A percentile compares a stretch with the other conserved stretches of the same genome.
phyloP scores from a whole-genome alignment of 1,139 yeast genomes.

The Yamadazyma sp. region DNA sequence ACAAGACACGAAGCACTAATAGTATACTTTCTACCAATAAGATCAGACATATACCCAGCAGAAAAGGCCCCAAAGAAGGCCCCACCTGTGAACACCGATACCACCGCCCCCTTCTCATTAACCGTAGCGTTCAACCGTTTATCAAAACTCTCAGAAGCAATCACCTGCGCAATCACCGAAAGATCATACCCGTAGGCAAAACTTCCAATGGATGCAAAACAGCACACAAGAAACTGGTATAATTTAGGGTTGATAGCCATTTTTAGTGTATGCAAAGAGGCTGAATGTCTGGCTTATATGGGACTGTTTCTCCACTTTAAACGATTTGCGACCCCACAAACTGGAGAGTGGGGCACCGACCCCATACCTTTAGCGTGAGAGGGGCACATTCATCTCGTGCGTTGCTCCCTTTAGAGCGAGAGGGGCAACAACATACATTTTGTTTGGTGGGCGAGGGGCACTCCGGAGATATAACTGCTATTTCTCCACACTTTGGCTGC shows the following conservation, averaged over 20 bases:
- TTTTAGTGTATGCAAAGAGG: no score
- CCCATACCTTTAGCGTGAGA: no score
- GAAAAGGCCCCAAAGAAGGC: constrained; percentile 27
- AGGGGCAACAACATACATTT: no score
- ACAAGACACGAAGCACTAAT: constrained; percentile 20
- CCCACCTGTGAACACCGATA: constrained; percentile 28
- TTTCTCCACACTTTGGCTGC: no score
- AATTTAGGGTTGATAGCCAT: constrained; percentile 21
- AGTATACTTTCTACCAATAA: constrained; percentile 19
- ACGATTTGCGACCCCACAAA: neutral
- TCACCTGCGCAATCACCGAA: constrained; percentile 24
- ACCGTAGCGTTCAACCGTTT: constrained; percentile 18
- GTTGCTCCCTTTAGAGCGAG: no score
- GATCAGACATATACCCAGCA: constrained; percentile 20
- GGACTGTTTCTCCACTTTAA: neutral
- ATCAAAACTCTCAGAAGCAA: constrained; percentile 22
- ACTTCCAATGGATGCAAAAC: constrained; percentile 27
- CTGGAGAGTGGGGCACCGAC: neutral
- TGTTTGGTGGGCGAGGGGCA: no score
- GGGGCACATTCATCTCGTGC: no score
- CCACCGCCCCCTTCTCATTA: constrained; percentile 24
- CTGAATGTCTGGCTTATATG: no score
- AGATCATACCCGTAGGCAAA: constrained; percentile 28
- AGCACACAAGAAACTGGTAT: constrained; percentile 26
- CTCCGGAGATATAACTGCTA: no score